Conservation (phyloP, 306 rosid genomes). For the Medicago lupulina region DNA sequence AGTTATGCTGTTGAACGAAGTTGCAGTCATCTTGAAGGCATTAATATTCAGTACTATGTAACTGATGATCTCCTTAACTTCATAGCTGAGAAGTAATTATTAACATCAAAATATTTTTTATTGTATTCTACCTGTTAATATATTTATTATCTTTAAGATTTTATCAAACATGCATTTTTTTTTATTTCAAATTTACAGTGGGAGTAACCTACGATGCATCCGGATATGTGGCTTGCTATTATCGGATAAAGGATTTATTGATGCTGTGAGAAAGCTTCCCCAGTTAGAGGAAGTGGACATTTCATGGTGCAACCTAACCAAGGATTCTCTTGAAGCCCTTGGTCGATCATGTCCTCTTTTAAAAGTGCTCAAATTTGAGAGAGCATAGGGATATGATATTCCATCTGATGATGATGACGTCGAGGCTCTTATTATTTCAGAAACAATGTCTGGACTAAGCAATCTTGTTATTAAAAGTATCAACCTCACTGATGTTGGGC, state of each 20-base stretch:
- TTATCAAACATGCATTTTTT: background rate
- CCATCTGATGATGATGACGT: background rate
- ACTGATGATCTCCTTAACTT: background rate
- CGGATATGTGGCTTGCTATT: background rate
- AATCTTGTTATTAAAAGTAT: no score
- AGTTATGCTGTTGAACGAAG: background rate
- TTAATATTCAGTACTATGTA: background rate
- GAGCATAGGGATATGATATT: accelerated
- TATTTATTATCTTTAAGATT: background rate
- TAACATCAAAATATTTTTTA: background rate
- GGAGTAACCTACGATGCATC: background rate
- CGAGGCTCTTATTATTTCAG: background rate
- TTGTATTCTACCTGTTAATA: background rate
- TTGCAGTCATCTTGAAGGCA: background rate
- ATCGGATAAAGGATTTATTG: background rate
- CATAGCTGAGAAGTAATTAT: background rate
- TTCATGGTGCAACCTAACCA: background rate
- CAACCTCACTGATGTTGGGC: no score
- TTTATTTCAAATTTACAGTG: background rate
- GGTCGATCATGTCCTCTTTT: background rate
- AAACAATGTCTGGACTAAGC: background rate
- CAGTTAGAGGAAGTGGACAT: background rate
- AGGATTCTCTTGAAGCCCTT: background rate
- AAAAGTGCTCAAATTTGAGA: background rate
- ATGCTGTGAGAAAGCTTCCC: background rate